Evolutionary conservation across 2,329 filamentous ascomycete genomes (phyloP), one percentile per base, ranked within the genome.

Genomic region (Coniochaeta pulveracea): DNA sequence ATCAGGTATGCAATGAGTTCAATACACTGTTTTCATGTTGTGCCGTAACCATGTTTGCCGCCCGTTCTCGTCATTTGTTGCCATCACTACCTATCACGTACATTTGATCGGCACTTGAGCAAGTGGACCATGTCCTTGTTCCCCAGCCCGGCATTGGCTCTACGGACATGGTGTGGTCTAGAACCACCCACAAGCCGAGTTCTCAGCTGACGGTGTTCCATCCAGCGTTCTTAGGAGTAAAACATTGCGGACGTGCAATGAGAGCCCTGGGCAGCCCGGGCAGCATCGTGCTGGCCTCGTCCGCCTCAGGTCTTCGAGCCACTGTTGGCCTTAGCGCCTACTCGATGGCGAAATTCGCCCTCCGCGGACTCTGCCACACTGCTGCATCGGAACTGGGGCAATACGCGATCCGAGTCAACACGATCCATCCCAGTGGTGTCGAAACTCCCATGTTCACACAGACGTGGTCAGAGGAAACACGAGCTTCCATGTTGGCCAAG

Each of bases 221-320:
- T 14, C 10, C 26, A 51, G 51, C 54, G 7, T 57, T 57, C 37
- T 26, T 26, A 26, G 43, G 46, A 6, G 54, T 48, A 5, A 42
- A 43, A 26, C 24, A 26, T 26, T 26, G 24, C 15, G 24, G 6
- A 6, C 24, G n/a, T 5, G 49, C 48, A 4, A 57, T 59, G 51
- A 45, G 44, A 21, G 40, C 46, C 6, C 40, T 46, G 10, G 43
- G 45, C 12, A 46, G 43, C 16, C 51, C 53, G 26, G 55, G 55
- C 5, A 58, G 55, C 26, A 58, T 58, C 23, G 51, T 58, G 34
- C 42, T 59, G 21, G 50, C 54, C 9, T 59, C 56, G 6, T 57
- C 54, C 3, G 53, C 56, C 28, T 54, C 54, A 2, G 56, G 56
- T 6, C 49, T 59, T 7, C 54, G 51, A 18, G 56, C 48, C 12